Percentiles rank a stretch among this genome's conserved stretches.
Conservation (phyloP, 2,329 filamentous ascomycete species). For the Paecilomyces sp. region DNA sequence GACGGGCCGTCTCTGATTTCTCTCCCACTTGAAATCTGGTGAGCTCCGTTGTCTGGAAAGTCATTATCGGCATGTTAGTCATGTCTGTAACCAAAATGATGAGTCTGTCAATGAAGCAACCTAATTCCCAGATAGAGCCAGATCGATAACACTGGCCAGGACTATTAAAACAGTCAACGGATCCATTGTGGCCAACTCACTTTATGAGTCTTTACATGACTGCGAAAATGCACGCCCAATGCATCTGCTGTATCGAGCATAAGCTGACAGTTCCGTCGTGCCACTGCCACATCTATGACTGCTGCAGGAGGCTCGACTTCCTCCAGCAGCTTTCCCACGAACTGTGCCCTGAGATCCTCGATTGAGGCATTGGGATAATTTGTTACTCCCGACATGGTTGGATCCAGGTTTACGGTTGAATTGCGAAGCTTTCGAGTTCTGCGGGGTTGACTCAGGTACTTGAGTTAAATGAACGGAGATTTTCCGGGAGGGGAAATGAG, state of each 20-base stretch:
- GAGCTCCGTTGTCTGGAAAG: slow-evolving; percentile 50
- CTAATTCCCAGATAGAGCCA: neutral
- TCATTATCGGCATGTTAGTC: neutral
- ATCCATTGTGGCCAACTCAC: slow-evolving; percentile 1
- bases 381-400: slow-evolving; percentile 8
- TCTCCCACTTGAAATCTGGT: slow-evolving; percentile 61
- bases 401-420: neutral
- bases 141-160: neutral
- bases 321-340: slow-evolving; percentile 52
- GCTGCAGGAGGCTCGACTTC: slow-evolving; percentile 58
- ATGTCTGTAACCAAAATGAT: neutral
- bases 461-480: neutral
- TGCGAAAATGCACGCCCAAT: slow-evolving; percentile 59
- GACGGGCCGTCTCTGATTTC: slow-evolving; percentile 42
- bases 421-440: neutral
- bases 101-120: neutral
- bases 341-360: slow-evolving; percentile 21
- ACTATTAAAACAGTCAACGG: neutral
- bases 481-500: neutral
- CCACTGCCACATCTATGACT: slow-evolving; percentile 59
- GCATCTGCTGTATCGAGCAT: slow-evolving; percentile 61
- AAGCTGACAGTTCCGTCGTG: slow-evolving; percentile 58
- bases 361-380: slow-evolving; percentile 9
- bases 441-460: neutral
- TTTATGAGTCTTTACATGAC: slow-evolving; percentile 78